Evolutionary conservation across 192 early-diverging fungal species (phyloP), one percentile per base, ranked within the genome.

Genomic region (Coemansia sp.): DNA sequence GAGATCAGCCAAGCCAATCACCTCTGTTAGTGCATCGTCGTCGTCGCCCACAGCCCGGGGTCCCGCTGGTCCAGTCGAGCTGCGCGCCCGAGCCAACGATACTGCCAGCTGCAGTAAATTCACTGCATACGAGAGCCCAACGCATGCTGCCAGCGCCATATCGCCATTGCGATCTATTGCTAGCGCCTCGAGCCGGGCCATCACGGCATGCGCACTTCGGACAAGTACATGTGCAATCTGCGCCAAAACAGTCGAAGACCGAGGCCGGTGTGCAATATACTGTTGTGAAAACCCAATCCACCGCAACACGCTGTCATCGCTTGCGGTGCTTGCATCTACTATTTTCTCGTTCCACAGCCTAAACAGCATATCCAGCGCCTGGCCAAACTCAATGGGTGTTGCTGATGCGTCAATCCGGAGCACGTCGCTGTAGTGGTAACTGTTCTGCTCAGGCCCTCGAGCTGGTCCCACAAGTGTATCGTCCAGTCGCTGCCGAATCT

Each of bases 241-340:
- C 5, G 51, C 52, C 50, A 76, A 35, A 3, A n/a, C 68, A 3
- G 65, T 7, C 22, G 62, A 58, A 23, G 65, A 70, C n/a, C 60
- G 29, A 3, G 48, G 14, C 17, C 10, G 41, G 21, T 43, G 14
- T 10, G 38, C 24, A 41, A 81, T 48, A 11, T 53, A 72, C 8
- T 61, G 57, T 60, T 72, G 78, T 14, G 63, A 19, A 51, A 75
- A 81, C 11, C 74, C 66, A 11, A 64, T 75, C 78, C 78, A 81
- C 2, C 63, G 73, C 24, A 75, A 48, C 2, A 75, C 63, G 32
- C 69, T 60, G 50, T 57, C 54, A 10, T 37, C 25, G n/a, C 49
- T 19, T n/a, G 3, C 43, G 4, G 15, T 8, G 37, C 6, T 4
- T 24, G 15, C 21, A 4, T 2, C 51, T 0, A 24, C 14, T 29